Base-by-base conservation (phyloP, 352 stramenopile genomes). In the Phytophthora nicotianae region DNA sequence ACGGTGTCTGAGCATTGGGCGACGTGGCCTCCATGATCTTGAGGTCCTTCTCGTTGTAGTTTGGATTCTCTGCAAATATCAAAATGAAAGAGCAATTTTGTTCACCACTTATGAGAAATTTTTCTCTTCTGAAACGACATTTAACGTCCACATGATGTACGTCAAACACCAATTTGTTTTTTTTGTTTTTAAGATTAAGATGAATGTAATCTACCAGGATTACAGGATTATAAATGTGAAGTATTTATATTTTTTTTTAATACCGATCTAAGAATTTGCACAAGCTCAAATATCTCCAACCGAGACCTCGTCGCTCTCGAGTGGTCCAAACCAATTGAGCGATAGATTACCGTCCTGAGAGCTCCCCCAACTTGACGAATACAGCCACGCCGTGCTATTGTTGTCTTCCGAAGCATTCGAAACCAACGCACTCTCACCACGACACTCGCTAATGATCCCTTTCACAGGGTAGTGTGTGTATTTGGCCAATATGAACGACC, bases 11-110 rank as follows among this genome's bases (percentile, higher is more conserved):
- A 0, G 27, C 33, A 23, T 2, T 38, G n/a, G 58, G 53, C 27
- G 65, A 70, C 16, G 60, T 58, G 11, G 40, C 33, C 11, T 56
- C 48, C 29, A 48, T 61, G 33, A 38, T 41, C 23, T 68, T 26
- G 26, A 48, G 26, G n/a, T 63, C 40, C 13, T 59, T 56, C 11
- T 17, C 45, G 33, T 62, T 5, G 14, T 33, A 33, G 4, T 11
- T 49, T 37, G 40, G 4, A 20, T 42, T 23, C 26, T 37, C 17
- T 14, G 45, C 26, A 52, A 41, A 41, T 52, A 21, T 52, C 32
- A 9, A 5, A 52, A 52, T 52, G 24, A 24, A 51, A 1, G 11
- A 23, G 21, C 16, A 8, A 19, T 2, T 4, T 46, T 14, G 10
- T 11, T 49, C 13, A 5, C 7, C 11, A 7, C 40, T n/a, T 2